phyloP scores from a whole-genome alignment of 257 asterid species.

The Nicotiana tomentosiformis region DNA sequence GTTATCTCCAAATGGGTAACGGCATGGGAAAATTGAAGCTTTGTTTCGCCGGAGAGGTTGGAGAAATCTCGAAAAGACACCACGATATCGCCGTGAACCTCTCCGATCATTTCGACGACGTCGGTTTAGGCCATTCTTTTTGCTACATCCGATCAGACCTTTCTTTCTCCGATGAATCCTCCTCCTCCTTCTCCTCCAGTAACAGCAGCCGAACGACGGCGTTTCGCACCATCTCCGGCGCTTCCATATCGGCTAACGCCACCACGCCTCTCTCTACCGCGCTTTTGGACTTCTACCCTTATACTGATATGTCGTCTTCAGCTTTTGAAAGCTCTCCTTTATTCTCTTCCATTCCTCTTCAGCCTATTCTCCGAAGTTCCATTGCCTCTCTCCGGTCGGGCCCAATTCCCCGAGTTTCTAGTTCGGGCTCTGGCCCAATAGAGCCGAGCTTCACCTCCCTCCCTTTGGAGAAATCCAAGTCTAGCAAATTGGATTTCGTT shows the following conservation, averaged over 20 bases:
- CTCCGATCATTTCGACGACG: conserved; percentile 57
- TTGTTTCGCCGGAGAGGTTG: conserved; percentile 72
- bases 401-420: conserved; percentile 35
- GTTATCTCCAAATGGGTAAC: conserved; percentile 50
- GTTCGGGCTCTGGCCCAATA: conserved; percentile 66
- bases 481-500: conserved; percentile 54
- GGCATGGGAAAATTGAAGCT: conserved; percentile 41
- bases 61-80: conserved; percentile 64
- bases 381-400: conserved; percentile 41
- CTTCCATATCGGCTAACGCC: conserved; percentile 75
- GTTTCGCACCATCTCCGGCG: conserved; percentile 28
- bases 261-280: conserved; percentile 60
- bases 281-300: conserved; percentile 28
- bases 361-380: conserved; percentile 40
- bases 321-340: conserved; percentile 79
- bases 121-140: conserved; percentile 67
- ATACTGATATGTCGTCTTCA: conserved; percentile 48
- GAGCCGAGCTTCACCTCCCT: conserved; percentile 72
- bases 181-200: conserved; percentile 32
- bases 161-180: conserved; percentile 27
- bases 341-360: conserved; percentile 80
- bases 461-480: conserved; percentile 64
- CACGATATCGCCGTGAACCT: conserved; percentile 37
- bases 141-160: conserved; percentile 67
- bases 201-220: neutral